These are phyloP conservation scores for Globisporangium lucens DNA, from an alignment of 352 stramenopile species.

Conservation along the genomic window DNA sequence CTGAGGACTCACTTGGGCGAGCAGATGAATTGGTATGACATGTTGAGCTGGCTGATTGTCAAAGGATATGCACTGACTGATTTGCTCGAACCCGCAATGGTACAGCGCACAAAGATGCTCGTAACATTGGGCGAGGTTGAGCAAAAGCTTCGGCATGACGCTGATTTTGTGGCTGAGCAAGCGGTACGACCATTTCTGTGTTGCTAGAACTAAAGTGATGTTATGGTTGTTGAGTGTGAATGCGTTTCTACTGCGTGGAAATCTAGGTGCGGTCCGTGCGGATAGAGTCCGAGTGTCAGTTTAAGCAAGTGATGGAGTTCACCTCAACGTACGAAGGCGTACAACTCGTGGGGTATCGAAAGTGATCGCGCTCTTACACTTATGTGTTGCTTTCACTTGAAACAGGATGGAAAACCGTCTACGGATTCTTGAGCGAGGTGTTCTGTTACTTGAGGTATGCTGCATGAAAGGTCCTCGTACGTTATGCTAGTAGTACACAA, in stretches of 20 bases:
- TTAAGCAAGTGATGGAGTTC: slow-evolving; percentile 22
- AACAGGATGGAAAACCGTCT: slow-evolving; percentile 21
- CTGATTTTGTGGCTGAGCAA: slow-evolving; percentile 29
- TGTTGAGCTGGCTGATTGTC: background rate
- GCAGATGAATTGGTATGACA: slow-evolving; percentile 49
- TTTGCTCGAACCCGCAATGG: too few species aligned
- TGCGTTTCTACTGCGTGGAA: background rate
- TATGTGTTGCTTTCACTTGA: background rate
- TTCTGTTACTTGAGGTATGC: slow-evolving; percentile 12
- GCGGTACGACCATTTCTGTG: slow-evolving; percentile 17
- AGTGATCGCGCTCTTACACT: background rate
- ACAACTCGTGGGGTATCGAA: background rate
- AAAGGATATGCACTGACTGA: background rate
- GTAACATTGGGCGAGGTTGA: slow-evolving; percentile 36
- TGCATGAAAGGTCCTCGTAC: background rate
- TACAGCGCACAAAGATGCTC: slow-evolving; percentile 32
- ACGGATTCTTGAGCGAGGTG: slow-evolving; percentile 15
- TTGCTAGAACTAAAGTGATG: background rate
- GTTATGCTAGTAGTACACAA: background rate
- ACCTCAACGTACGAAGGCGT: slow-evolving; percentile 14
- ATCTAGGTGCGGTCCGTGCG: slow-evolving; percentile 24
- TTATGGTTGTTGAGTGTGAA: background rate
- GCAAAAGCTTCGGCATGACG: slow-evolving; percentile 34
- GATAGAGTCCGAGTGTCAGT: slow-evolving; percentile 18
- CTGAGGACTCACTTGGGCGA: slow-evolving; percentile 28